Evolutionary conservation across 2,329 filamentous ascomycete species (phyloP), one percentile per base, ranked within the genome.

Genomic region (Calonectria pseudoturangicola): DNA sequence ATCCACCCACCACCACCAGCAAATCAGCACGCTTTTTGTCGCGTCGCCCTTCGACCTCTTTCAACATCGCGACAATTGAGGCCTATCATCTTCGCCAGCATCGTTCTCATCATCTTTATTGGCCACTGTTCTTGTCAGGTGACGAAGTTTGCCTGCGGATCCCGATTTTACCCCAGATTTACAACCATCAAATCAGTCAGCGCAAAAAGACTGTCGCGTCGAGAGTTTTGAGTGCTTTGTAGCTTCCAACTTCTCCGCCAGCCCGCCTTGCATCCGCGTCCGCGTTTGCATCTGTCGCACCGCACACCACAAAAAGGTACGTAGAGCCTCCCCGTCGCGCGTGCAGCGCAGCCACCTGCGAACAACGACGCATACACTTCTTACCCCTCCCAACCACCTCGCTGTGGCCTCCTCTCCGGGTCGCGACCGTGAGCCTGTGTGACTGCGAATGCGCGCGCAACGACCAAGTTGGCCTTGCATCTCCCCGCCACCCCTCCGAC

Each of bases 31-130:
- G 79, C 83, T 83, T 82, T 48, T 81, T 81, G 68, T 77, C 79
- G 78, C 81, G 79, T 83, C 79, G 79, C 79, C 74, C 75, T 77
- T 83, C 78, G 78, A 78, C 80, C 73, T 77, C 75, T 77, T 78
- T 83, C 81, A 79, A 82, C 82, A 80, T 83, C 82, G 83, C 85
- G 79, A 85, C 82, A 82, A 80, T 79, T 78, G 79, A 86, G 81
- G 86, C 88, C 89, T 90, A 89, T 90, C 88, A 89, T 81, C 82
- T 83, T 85, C 84, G 80, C 81, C 80, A 87, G 79, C 84, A 78
- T 83, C 81, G 73, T 74, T 79, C 77, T 87, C 82, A 81, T 76
- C 77, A 66, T 82, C 82, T 83, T 79, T 79, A 90, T 90, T 90
- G 89, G 88, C 79, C 82, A 75, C 81, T 72, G 72, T 71, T 73